Percentiles rank a stretch among this genome's conserved stretches.
Conservation (phyloP, 345 rosid species). For the Melaleuca quinquenervia region DNA sequence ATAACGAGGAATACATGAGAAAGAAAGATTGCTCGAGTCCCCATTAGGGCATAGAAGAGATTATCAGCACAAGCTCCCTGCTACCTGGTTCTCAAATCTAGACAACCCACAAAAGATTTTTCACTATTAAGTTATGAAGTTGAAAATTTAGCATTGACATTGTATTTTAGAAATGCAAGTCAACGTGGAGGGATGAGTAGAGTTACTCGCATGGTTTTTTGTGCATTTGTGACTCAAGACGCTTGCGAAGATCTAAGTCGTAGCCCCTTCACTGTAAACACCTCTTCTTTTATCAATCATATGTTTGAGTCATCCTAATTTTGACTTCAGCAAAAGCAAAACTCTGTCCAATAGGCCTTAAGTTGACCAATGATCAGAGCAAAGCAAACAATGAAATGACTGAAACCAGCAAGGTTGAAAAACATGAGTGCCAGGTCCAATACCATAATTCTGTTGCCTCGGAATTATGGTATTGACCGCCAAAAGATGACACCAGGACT, state of each 20-base stretch:
- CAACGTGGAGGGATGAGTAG: background rate
- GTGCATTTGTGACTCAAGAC: background rate
- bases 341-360: background rate
- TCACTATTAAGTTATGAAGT: background rate
- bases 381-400: background rate
- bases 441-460: background rate
- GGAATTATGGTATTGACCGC: background rate
- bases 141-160: background rate
- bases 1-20: background rate
- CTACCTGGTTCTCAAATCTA: background rate
- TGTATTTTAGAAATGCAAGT: background rate
- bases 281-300: background rate
- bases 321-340: background rate
- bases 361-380: background rate
- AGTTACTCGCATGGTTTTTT: background rate
- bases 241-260: background rate
- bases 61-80: background rate
- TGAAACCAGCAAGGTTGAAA: background rate
- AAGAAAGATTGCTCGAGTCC: background rate
- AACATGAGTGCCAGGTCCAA: background rate
- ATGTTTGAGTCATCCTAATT: background rate
- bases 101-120: background rate
- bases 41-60: background rate
- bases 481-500: background rate
- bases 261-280: background rate